Conservation (phyloP, 225 moss, liverwort and hornwort genomes). For the Ulota crispa region DNA sequence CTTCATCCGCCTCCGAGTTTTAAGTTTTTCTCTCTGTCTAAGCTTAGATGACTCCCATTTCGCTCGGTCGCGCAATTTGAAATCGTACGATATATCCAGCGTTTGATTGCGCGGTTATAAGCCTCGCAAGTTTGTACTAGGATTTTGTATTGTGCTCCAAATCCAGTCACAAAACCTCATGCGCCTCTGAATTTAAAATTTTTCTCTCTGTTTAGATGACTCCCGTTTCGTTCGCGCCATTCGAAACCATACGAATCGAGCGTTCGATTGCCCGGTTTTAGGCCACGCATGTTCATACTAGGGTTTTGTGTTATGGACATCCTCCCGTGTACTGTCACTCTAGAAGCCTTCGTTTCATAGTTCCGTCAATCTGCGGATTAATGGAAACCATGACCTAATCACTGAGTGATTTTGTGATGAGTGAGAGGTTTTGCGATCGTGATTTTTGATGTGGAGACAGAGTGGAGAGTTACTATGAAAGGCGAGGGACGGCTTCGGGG, state of each 20-base stretch:
- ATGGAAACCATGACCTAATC: not conserved
- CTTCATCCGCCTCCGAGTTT: not conserved
- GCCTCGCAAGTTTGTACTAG: not conserved
- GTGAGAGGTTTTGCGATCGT: not conserved
- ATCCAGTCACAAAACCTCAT: not conserved
- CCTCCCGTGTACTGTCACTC: no score
- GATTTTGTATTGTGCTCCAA: not conserved
- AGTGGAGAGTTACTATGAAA: constrained; percentile 35
- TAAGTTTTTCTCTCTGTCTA: no score
- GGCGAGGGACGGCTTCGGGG: constrained; percentile 36
- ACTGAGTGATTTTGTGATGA: not conserved
- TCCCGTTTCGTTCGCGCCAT: not conserved
- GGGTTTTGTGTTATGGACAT: not conserved
- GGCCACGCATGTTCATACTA: not conserved
- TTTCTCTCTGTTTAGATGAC: not conserved
- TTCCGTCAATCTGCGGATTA: not conserved
- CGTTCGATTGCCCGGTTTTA: not conserved
- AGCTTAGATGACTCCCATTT: no score
- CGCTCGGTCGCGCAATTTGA: not conserved
- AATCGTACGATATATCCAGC: not conserved
- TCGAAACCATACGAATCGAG: not conserved
- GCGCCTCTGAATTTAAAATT: not conserved
- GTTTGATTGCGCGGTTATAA: not conserved
- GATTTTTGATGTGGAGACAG: constrained; percentile 3
- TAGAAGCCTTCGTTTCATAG: not conserved